Evolutionary conservation across 305 asterid genomes (phyloP).

Genomic region (Euphrasia arctica): DNA sequence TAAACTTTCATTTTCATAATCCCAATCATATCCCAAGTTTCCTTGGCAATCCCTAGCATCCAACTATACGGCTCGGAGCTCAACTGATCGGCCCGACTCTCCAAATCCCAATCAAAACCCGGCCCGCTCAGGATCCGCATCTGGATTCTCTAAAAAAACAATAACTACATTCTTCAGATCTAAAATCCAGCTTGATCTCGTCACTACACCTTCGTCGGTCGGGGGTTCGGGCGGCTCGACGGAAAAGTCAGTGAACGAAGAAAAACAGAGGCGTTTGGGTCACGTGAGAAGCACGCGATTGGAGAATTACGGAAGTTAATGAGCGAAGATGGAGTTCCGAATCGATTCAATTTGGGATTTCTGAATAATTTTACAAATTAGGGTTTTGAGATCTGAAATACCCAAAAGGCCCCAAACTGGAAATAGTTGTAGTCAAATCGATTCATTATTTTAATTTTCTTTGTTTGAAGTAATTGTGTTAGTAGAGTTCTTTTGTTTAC

Average conservation of each 20-base stretch:
- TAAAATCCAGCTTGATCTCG: constrained; percentile 57
- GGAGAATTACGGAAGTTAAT: constrained; percentile 35
- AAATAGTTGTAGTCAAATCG: no score
- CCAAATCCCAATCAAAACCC: constrained; percentile 65
- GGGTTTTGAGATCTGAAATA: no score
- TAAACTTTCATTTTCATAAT: constrained; percentile 60
- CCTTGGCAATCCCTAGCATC: constrained; percentile 55
- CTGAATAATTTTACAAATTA: no score
- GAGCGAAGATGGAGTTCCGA: constrained; percentile 32
- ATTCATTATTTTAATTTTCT: no score
- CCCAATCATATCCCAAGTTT: constrained; percentile 63
- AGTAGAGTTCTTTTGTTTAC: no score
- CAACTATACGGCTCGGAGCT: constrained; percentile 69
- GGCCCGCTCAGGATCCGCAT: constrained; percentile 44
- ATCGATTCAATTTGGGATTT: no score
- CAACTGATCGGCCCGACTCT: constrained; percentile 46
- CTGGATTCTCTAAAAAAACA: constrained; percentile 38
- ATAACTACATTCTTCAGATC: constrained; percentile 43
- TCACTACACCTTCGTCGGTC: constrained; percentile 40
- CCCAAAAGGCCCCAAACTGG: no score
- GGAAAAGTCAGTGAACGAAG: constrained; percentile 52
- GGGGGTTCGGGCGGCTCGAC: constrained; percentile 42
- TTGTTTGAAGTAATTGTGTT: no score
- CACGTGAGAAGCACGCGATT: constrained; percentile 38
- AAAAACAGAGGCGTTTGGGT: constrained; percentile 32